These are phyloP conservation scores for Penicillium hordei DNA, from an alignment of 2,329 filamentous ascomycete species.

Conservation along the genomic window DNA sequence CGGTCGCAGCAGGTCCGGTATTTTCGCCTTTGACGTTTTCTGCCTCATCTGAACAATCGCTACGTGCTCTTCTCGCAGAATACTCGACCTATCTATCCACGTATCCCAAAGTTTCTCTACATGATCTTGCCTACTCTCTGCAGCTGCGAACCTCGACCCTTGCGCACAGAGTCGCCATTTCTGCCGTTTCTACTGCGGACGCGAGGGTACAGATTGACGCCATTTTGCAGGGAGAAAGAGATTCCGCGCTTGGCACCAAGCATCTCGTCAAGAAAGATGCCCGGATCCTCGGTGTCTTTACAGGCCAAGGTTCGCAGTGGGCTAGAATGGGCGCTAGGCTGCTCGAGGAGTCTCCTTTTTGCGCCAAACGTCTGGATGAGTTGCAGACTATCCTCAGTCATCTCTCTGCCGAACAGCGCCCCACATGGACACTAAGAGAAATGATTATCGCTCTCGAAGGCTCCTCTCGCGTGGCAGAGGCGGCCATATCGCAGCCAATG, in stretches of 20 bases:
- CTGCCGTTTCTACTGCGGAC: neutral
- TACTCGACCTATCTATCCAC: neutral
- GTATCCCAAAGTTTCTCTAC: neutral
- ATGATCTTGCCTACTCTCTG: neutral
- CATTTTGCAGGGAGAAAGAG: neutral
- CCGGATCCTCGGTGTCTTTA: conserved; percentile 24
- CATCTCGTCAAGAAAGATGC: neutral
- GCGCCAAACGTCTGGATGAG: conserved; percentile 6
- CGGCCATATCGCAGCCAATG: conserved; percentile 15
- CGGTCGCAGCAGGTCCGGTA: too few species aligned
- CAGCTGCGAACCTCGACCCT: neutral
- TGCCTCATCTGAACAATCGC: neutral
- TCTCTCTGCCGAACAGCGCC: conserved; percentile 5
- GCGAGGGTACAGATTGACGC: neutral
- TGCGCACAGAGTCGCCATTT: neutral
- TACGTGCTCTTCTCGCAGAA: neutral
- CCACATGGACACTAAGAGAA: conserved; percentile 7
- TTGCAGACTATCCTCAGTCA: conserved; percentile 13
- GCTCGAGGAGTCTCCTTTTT: conserved; percentile 9
- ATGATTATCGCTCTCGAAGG: neutral
- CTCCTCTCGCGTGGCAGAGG: conserved; percentile 2
- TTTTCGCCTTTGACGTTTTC: neutral
- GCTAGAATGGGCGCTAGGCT: conserved; percentile 20
- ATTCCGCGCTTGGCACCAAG: too few species aligned
- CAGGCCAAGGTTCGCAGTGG: conserved; percentile 29